phyloP scores from a whole-genome alignment of 1,139 yeast species.

The Kodamaea alishanica region DNA sequence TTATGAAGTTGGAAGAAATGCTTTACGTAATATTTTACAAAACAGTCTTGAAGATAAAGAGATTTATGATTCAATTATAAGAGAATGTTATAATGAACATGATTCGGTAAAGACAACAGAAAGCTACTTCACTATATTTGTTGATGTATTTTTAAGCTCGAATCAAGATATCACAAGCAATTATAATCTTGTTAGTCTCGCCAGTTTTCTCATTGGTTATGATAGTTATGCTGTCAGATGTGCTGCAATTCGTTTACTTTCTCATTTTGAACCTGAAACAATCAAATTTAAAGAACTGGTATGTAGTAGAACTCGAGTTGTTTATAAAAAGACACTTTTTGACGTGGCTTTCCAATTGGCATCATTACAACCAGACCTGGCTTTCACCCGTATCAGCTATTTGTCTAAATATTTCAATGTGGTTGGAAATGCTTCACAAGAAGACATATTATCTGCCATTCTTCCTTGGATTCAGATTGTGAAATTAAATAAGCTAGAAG shows the following conservation, averaged over 20 bases:
- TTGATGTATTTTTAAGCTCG: slow-evolving; percentile 57
- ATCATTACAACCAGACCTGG: slow-evolving; percentile 53
- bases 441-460: slow-evolving; percentile 75
- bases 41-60: slow-evolving; percentile 56
- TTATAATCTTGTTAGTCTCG: slow-evolving; percentile 59
- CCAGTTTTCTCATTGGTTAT: slow-evolving; percentile 68
- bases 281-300: slow-evolving; percentile 58
- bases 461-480: slow-evolving; percentile 90
- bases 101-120: slow-evolving; percentile 51
- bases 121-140: slow-evolving; percentile 67
- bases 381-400: slow-evolving; percentile 63
- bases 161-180: slow-evolving; percentile 15
- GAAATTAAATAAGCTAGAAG: slow-evolving; percentile 55
- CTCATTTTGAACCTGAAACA: no score
- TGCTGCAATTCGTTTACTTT: slow-evolving; percentile 59
- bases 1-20: slow-evolving; percentile 65
- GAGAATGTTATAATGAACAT: slow-evolving; percentile 64
- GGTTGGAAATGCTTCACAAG: slow-evolving; percentile 54
- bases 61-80: slow-evolving; percentile 59
- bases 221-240: slow-evolving; percentile 56
- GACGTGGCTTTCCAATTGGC: slow-evolving; percentile 65
- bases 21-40: slow-evolving; percentile 62
- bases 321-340: slow-evolving; percentile 73
- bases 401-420: slow-evolving; percentile 65
- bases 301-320: slow-evolving; percentile 63